phyloP scores from a whole-genome alignment of 345 rosid genomes.

The Melaleuca quinquenervia region DNA sequence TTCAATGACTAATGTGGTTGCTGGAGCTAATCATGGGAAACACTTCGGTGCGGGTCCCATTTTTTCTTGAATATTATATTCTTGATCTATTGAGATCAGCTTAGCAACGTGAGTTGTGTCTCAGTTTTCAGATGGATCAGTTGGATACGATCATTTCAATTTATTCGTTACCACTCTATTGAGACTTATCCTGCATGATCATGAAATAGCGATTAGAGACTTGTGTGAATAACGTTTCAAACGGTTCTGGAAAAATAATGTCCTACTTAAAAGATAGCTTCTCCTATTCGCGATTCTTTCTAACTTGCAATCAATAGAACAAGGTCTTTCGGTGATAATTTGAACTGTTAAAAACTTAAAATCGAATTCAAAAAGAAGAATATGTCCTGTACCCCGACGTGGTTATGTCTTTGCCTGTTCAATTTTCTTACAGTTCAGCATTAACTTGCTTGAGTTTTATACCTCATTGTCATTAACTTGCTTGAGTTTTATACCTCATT shows the following conservation, averaged over 20 bases:
- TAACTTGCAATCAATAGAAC: neutral
- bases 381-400: neutral
- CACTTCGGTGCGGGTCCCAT: neutral
- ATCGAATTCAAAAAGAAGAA: neutral
- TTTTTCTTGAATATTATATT: neutral
- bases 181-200: neutral
- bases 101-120: neutral
- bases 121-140: neutral
- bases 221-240: neutral
- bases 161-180: neutral
- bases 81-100: neutral
- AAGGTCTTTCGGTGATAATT: neutral
- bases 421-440: neutral
- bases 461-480: no score
- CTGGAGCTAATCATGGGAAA: neutral
- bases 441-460: constrained; percentile 1
- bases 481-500: neutral
- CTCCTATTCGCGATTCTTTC: neutral
- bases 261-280: neutral
- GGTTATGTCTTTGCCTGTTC: neutral
- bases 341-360: neutral
- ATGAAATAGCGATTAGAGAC: neutral
- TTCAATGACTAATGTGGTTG: neutral
- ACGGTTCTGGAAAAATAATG: neutral
- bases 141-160: neutral